These are phyloP conservation scores for Trametes elegans DNA, from an alignment of 768 basidiomycete species.

Conservation along the genomic window DNA sequence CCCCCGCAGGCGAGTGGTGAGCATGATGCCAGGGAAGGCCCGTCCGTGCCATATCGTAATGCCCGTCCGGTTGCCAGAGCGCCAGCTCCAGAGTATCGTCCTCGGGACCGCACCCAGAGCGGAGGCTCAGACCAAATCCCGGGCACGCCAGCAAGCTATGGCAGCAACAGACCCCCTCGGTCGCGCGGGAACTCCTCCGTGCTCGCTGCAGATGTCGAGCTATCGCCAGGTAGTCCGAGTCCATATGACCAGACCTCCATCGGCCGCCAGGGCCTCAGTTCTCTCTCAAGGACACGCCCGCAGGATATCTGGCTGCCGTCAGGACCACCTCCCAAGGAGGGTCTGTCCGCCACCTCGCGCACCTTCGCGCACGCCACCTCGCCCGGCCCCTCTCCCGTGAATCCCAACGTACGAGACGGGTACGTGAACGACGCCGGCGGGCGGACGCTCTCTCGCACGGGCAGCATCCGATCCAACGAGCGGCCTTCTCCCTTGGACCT, in stretches of 20 bases:
- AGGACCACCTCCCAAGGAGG: constrained; percentile 39
- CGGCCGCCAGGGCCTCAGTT: constrained; percentile 25
- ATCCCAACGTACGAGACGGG: constrained; percentile 10
- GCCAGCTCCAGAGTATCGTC: constrained; percentile 10
- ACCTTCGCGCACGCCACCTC: constrained; percentile 38
- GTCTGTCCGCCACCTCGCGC: constrained; percentile 36
- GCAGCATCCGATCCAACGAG: constrained; percentile 17
- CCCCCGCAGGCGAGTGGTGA: constrained; percentile 13
- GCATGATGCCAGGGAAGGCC: constrained; percentile 10
- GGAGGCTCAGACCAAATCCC: constrained; percentile 9
- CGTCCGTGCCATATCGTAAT: constrained; percentile 10
- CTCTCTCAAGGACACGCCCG: constrained; percentile 24
- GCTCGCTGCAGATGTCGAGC: constrained; percentile 11
- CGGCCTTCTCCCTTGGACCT: constrained; percentile 12
- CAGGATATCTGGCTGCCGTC: constrained; percentile 52
- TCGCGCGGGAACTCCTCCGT: constrained; percentile 24
- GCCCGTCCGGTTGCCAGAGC: constrained; percentile 14
- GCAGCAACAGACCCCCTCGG: constrained; percentile 8
- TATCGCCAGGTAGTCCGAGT: not conserved
- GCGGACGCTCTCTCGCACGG: constrained; percentile 34
- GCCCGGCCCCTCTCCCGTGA: constrained; percentile 8
- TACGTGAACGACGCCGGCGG: constrained; percentile 44
- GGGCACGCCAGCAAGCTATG: constrained; percentile 12
- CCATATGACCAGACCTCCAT: constrained; percentile 12
- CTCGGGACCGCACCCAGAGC: constrained; percentile 18